phyloP scores from a whole-genome alignment of 2,329 filamentous ascomycete genomes.

The Ascocoryne sarcoides region DNA sequence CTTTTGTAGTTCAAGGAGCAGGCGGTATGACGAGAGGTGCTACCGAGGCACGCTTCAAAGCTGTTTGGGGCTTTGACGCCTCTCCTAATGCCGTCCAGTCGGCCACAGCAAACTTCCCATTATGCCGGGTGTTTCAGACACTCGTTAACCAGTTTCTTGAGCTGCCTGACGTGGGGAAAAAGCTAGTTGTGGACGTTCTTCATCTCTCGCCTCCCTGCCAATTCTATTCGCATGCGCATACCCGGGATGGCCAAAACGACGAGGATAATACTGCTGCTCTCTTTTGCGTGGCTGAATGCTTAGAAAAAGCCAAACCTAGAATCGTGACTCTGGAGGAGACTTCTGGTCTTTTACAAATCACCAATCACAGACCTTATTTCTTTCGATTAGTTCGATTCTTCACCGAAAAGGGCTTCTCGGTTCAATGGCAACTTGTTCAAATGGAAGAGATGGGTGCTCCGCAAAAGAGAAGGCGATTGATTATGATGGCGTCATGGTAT shows the following conservation, averaged over 20 bases:
- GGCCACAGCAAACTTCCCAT: slow-evolving; percentile 14
- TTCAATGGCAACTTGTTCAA: slow-evolving; percentile 55
- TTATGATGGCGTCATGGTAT: slow-evolving; percentile 43
- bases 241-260: slow-evolving; percentile 46
- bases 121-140: slow-evolving; percentile 34
- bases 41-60: slow-evolving; percentile 43
- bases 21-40: slow-evolving; percentile 63
- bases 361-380: slow-evolving; percentile 7
- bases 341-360: slow-evolving; percentile 48
- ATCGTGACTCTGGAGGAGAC: slow-evolving; percentile 73
- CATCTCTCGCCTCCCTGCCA: slow-evolving; percentile 75
- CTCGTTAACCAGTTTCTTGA: slow-evolving; percentile 41
- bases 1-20: slow-evolving; percentile 47
- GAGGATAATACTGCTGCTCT: slow-evolving; percentile 56
- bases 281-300: slow-evolving; percentile 42
- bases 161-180: neutral
- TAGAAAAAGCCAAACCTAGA: slow-evolving; percentile 51
- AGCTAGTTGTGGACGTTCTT: slow-evolving; percentile 49
- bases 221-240: slow-evolving; percentile 63
- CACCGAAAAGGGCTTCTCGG: slow-evolving; percentile 54
- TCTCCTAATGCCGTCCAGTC: slow-evolving; percentile 21
- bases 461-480: slow-evolving; percentile 31
- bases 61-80: slow-evolving; percentile 56
- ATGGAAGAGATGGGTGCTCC: slow-evolving; percentile 34
- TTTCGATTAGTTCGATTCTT: slow-evolving; percentile 49